Conservation (phyloP, 768 basidiomycete species). For the Gymnopilus dilepis region DNA sequence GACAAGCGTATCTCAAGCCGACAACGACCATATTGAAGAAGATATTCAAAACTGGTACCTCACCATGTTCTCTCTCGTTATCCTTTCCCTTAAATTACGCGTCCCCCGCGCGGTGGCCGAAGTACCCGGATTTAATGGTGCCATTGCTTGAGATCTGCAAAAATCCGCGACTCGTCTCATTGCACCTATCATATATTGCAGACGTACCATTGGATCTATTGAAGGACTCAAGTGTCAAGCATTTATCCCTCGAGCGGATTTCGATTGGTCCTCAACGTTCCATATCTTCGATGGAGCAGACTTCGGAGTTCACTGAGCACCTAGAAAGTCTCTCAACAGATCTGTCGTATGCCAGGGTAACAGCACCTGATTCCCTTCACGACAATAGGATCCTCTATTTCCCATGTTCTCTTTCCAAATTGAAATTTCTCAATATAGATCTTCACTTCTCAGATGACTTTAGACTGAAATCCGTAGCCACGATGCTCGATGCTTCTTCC, state of each 20-base stretch:
- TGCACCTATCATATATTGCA: not conserved
- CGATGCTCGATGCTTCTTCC: not conserved
- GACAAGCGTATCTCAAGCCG: not conserved
- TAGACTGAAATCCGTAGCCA: not conserved
- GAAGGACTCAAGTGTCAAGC: not conserved
- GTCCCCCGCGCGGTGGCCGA: not conserved
- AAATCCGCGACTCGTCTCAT: not conserved
- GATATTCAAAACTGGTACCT: constrained; percentile 2
- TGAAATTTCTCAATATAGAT: not conserved
- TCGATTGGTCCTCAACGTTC: not conserved
- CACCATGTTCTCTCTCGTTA: not conserved
- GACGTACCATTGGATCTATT: not conserved
- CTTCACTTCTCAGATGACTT: not conserved
- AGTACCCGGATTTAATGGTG: not conserved
- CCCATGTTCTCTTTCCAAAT: not conserved
- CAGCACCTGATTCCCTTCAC: not conserved
- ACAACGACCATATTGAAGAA: not conserved
- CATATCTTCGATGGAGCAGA: not conserved
- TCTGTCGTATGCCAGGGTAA: not conserved
- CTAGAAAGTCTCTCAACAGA: not conserved
- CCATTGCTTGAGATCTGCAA: not conserved
- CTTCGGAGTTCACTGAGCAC: too few species aligned
- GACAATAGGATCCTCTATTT: not conserved
- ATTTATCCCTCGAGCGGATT: not conserved
- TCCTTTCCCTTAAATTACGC: not conserved